A percentile compares a stretch with the other conserved stretches of the same genome.
Evolutionary conservation across 2,329 filamentous ascomycete species (phyloP).

Genomic region (Hansfordia pulvinata): DNA sequence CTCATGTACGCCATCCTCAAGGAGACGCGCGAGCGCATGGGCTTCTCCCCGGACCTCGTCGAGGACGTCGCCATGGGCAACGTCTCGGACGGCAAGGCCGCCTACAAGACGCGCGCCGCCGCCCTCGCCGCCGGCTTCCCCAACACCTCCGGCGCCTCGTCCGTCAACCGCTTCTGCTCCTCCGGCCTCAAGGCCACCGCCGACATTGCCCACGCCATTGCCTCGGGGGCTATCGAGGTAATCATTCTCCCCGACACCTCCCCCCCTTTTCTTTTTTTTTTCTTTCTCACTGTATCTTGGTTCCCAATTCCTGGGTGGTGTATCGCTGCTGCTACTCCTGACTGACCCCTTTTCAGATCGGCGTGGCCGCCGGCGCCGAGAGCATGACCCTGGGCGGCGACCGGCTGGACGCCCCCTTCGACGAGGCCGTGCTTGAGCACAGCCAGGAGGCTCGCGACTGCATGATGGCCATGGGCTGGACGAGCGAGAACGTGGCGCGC

Average conservation of each 20-base stretch:
- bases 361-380: conserved; percentile 80
- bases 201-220: conserved; percentile 84
- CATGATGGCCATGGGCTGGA: conserved; percentile 96
- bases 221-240: conserved; percentile 69
- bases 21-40: conserved; percentile 57
- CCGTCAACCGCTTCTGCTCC: conserved; percentile 93
- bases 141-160: conserved; percentile 69
- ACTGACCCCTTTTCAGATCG: too few relatives aligned
- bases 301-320: too few relatives aligned
- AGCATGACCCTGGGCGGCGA: conserved; percentile 70
- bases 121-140: conserved; percentile 86
- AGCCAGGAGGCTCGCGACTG: conserved; percentile 74
- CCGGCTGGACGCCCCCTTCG: conserved; percentile 57
- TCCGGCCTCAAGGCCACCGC: conserved; percentile 91
- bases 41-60: conserved; percentile 65
- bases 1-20: conserved; percentile 74
- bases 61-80: conserved; percentile 83
- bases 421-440: conserved; percentile 55
- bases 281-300: too few relatives aligned
- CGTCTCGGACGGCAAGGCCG: conserved; percentile 74
- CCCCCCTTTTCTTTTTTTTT: too few relatives aligned
- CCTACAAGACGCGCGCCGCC: conserved; percentile 84
- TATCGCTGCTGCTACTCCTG: too few relatives aligned
- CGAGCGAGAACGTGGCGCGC: conserved; percentile 84
- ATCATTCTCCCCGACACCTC: too few relatives aligned